Base-by-base conservation (phyloP, 345 rosid genomes). In the Geranium rotundifolium region DNA sequence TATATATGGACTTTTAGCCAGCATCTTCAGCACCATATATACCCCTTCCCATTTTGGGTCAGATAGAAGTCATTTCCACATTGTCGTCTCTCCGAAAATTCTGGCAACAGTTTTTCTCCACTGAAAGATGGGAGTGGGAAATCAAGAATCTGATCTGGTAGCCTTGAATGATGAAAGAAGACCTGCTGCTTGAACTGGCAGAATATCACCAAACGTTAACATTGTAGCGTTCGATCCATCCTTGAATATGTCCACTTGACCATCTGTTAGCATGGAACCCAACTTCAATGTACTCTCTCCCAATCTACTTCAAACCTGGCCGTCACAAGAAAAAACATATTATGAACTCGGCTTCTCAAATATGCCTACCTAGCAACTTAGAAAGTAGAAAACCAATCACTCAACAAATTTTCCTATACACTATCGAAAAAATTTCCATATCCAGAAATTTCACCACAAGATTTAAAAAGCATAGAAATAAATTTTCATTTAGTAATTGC, bases 241-340 rank as follows among this genome's bases (percentile, higher is more conserved):
- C 79, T 85, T 93, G 82, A 93, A 93, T 77, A 90, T 83, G 60
- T 96, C 96, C 19, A 86, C 99, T 75, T 93, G 99, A 63, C 99
- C 96, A 68, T 93, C 96, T 17, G 90, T 90, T 73, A 93, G 75
- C 19, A 90, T 93, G 34, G 97, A 85, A 63, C 99, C 96, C 82
- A 89, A 72, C 70, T 92, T 92, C 55, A 92, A 59, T 2, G 98
- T 89, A 82, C 98, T 92, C 84, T 89, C 96, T 37, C 96, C 96
- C 73, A 89, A 87, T 79, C 88, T 80, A 83, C 98, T 92, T 54
- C 98, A 95, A 70, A 86, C 98, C 98, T 86, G 89, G 8, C 49
- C 68, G 50, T 7, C 52, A 12, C 14, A 46, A 3, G 52, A 46
- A 14, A 46, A 46, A 12, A 3, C 52, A 46, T 46, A 14, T 46